Percentiles rank a stretch among this genome's conserved stretches.
These are phyloP conservation scores for Rhynchospora breviuscula DNA, from an alignment of 176 grass and related monocot genomes.

Conservation along the genomic window DNA sequence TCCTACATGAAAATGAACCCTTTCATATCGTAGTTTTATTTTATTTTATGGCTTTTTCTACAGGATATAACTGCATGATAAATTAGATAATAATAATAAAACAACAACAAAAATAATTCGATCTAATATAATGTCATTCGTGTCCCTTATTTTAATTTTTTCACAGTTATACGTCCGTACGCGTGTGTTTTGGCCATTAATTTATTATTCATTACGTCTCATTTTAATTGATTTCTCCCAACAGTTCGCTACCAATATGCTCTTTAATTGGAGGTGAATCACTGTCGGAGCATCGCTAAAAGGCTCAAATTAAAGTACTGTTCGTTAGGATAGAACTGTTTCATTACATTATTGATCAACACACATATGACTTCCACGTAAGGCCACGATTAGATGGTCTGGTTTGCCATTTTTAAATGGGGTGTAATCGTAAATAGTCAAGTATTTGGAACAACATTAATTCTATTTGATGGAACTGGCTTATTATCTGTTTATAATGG, in stretches of 20 bases:
- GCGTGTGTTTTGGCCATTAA: not conserved
- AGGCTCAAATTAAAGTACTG: not conserved
- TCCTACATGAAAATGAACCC: not conserved
- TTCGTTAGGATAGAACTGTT: not conserved
- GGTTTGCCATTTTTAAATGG: not conserved
- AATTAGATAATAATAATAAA: not conserved
- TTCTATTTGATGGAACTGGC: not conserved
- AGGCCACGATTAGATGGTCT: not conserved
- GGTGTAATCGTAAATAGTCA: not conserved
- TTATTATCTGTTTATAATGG: not conserved
- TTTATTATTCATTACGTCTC: not conserved
- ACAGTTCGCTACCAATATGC: not conserved
- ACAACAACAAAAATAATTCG: too few relatives aligned
- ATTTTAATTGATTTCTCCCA: not conserved
- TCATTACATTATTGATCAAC: not conserved
- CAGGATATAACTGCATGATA: not conserved
- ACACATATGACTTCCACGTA: not conserved
- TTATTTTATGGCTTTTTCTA: not conserved
- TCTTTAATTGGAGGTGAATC: not conserved
- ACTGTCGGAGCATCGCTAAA: not conserved
- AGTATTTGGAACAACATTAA: not conserved
- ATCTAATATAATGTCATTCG: not conserved
- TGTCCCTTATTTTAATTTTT: not conserved
- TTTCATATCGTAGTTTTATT: not conserved
- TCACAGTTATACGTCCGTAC: not conserved